Evolutionary conservation across 441 rosid genomes (phyloP).

Genomic region (Bocquillonia castaneifolia): DNA sequence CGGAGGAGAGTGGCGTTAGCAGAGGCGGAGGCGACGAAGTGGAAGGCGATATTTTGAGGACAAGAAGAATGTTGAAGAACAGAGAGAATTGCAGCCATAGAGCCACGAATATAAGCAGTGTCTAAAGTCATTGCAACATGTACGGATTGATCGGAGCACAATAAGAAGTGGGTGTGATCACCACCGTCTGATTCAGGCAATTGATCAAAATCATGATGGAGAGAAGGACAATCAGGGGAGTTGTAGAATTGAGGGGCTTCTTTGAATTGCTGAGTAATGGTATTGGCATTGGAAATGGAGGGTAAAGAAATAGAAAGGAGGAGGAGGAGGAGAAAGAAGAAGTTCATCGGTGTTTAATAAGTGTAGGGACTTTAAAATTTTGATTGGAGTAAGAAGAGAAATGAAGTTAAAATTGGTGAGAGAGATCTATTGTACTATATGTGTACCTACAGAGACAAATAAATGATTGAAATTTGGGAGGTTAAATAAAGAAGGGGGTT

Average conservation of each 20-base stretch:
- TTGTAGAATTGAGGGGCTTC: constrained; percentile 91
- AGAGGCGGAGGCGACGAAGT: constrained; percentile 67
- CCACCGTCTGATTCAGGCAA: no score
- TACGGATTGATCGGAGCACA: constrained; percentile 53
- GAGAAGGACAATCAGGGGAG: constrained; percentile 49
- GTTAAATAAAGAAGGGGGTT: no score
- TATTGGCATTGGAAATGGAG: background rate
- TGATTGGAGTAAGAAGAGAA: no score
- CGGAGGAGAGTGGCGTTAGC: constrained; percentile 49
- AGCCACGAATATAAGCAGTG: constrained; percentile 73
- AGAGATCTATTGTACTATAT: no score
- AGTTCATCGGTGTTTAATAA: no score
- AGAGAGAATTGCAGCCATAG: constrained; percentile 84
- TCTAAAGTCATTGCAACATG: constrained; percentile 96
- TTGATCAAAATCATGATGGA: no score
- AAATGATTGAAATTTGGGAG: background rate
- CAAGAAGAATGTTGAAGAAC: constrained; percentile 85
- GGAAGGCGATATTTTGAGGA: constrained; percentile 74
- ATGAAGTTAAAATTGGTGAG: no score
- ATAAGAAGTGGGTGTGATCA: no score
- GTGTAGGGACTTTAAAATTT: no score
- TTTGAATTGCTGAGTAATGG: constrained; percentile 46
- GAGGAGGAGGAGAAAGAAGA: constrained; percentile 14
- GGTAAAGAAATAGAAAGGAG: constrained; percentile 16
- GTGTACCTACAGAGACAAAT: no score